A percentile compares a stretch with the other conserved stretches of the same genome.
Evolutionary conservation across 2,329 filamentous ascomycete species (phyloP).

Genomic region (Xylariaceae sp.): DNA sequence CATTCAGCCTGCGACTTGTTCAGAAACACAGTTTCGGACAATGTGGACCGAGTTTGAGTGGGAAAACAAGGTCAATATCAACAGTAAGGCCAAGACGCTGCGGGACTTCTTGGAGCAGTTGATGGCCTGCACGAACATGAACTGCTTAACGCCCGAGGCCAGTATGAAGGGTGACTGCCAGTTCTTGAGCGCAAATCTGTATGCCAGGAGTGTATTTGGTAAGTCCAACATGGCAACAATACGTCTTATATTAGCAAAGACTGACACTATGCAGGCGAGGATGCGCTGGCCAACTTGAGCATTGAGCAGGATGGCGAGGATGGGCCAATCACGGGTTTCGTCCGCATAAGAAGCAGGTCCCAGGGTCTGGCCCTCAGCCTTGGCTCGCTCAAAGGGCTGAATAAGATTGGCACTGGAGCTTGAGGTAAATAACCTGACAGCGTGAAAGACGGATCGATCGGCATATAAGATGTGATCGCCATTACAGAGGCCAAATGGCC

Average conservation of each 20-base stretch:
- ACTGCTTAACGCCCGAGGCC: constrained; percentile 91
- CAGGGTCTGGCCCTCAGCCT: constrained; percentile 92
- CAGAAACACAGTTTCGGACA: constrained; percentile 97
- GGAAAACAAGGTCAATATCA: constrained; percentile 99
- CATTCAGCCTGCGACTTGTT: constrained; percentile 94
- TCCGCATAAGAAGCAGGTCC: constrained; percentile 93
- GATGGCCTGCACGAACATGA: constrained; percentile 99
- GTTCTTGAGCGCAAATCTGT: constrained; percentile 94
- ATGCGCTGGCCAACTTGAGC: constrained; percentile 92
- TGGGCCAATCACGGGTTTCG: constrained; percentile 93
- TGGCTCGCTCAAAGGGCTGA: constrained; percentile 90
- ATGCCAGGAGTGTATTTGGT: constrained; percentile 97
- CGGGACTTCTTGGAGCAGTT: constrained; percentile 89
- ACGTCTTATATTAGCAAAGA: background rate
- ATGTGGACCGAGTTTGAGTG: constrained; percentile 99
- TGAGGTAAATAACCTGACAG: constrained; percentile 8
- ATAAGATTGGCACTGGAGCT: constrained; percentile 60
- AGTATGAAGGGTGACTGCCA: constrained; percentile 97
- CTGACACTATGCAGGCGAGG: constrained; percentile 70
- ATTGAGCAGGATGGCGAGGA: constrained; percentile 97
- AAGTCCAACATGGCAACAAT: constrained; percentile 41
- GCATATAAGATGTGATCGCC: background rate
- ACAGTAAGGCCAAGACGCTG: constrained; percentile 89
- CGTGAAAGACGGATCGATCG: background rate
- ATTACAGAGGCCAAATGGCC: too few relatives aligned